Base-by-base conservation (phyloP, 495 filamentous ascomycete genomes). In the Chaetomium fimeti region DNA sequence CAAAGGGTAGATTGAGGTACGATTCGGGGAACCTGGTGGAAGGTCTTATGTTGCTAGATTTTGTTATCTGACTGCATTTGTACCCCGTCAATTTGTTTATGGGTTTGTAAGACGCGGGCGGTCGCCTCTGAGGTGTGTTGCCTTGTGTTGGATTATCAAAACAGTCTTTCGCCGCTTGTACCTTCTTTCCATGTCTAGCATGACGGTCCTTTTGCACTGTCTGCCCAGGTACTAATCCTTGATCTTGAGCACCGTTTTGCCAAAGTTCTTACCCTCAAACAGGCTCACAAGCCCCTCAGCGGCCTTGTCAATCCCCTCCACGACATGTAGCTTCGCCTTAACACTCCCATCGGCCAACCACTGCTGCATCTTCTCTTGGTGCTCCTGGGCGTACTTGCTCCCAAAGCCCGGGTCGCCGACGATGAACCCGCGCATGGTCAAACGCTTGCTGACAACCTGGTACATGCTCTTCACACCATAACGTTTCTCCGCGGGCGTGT, bases 321-420 rank as follows among this genome's bases (percentile, higher is more conserved):
- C 92, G 63, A 92, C 76, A 71, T 82, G 78, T 60, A 86, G 79
- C 74, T 89, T 84, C 32, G 85, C 83, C 79, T 91, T 91, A 78
- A 97, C 85, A 8, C 85, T 84, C 7, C 91, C 91, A 4, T 96
- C 91, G 54, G 83, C 81, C 48, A 98, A 84, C 93, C 93, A 98
- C 79, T 91, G 82, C 69, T 86, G 79, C 60, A 97, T 79, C 65
- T 89, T 90, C 79, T 89, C 78, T 79, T 94, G 89, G 71, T 95
- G 91, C 69, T 95, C 91, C 75, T 84, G 76, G 38, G 71, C 62
- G 73, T 96, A 91, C 62, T 86, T 84, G 38, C 84, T 83, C 1
- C 89, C 90, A 76, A 96, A 87, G 54, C 87, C 71, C 4, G 74
- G 64, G 51, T 85, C 78, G 20, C 68, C 57, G 24, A 85, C 92